Base-by-base conservation (phyloP, 2,329 filamentous ascomycete species). In the Talaromyces atroroseus region DNA sequence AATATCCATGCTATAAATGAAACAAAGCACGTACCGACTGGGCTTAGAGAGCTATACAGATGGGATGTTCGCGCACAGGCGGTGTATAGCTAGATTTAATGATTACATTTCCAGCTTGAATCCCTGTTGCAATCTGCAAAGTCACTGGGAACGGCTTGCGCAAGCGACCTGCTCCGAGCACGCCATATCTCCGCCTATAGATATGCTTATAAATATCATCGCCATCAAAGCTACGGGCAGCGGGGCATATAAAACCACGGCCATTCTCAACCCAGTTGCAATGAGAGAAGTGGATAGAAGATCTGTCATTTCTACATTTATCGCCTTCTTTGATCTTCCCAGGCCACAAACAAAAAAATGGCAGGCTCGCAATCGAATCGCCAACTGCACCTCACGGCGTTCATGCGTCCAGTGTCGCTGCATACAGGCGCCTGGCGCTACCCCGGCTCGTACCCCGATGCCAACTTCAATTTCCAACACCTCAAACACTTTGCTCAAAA, bases 381-480 rank as follows among this genome's bases (percentile, higher is more conserved):
- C 53, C 64, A 78, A 59, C 67, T 82, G 5, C 80, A 83, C 60
- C 73, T 84, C 3, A 82, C 81, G 2, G 81, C 80, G 0, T 83
- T 83, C 58, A 83, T 84, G 80, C 77, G 81, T 18, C 81, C 80
- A 1, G 79, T 83, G 1, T 79, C 74, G 47, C 67, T 82, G 10
- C 80, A 83, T 60, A 80, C 78, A 2, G 79, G 81, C 32, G 80
- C 80, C 60, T 82, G 80, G 80, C 73, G 80, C 5, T 82, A 82
- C 59, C 80, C 80, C 0, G 78, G 77, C 2, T 69, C 80, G 0
- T 80, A 79, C 55, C 71, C 80, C 0, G 80, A 83, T 55, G 80
- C 80, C 53, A 83, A 83, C 68, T 82, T 83, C 75, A 82, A 82
- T 60, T 73, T 82, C 14, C 66, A 69, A 20, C 79, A 83, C 60